A percentile compares a stretch with the other conserved stretches of the same genome.
These are phyloP conservation scores for Myxozyma neotropica DNA, from an alignment of 805 yeast genomes.

Conservation along the genomic window DNA sequence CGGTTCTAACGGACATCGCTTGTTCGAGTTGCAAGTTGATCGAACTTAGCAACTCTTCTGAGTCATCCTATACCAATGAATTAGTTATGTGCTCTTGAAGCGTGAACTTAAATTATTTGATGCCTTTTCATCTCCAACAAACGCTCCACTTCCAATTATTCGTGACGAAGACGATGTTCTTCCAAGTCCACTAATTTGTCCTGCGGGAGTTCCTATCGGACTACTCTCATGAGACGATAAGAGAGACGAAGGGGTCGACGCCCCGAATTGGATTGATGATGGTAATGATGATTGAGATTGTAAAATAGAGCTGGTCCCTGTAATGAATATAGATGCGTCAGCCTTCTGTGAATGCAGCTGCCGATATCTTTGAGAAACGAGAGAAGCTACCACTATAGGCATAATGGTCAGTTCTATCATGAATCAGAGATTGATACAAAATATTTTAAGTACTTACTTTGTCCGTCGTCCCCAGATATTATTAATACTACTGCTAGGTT, in stretches of 20 bases:
- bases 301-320: slow-evolving; percentile 18
- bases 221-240: slow-evolving; percentile 9
- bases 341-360: too few relatives aligned
- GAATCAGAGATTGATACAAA: neutral
- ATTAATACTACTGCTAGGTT: slow-evolving; percentile 8
- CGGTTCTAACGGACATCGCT: neutral
- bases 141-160: slow-evolving; percentile 2
- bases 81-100: too few relatives aligned
- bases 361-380: too few relatives aligned
- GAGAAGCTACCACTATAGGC: slow-evolving; percentile 1
- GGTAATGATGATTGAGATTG: slow-evolving; percentile 2
- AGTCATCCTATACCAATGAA: slow-evolving; percentile 12
- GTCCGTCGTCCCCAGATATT: slow-evolving; percentile 22
- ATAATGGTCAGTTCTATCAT: neutral
- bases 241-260: slow-evolving; percentile 7
- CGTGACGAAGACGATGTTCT: slow-evolving; percentile 5
- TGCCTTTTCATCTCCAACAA: slow-evolving; percentile 15
- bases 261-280: slow-evolving; percentile 10
- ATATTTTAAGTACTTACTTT: slow-evolving; percentile 10
- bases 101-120: too few relatives aligned
- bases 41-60: slow-evolving; percentile 8
- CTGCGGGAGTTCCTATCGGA: slow-evolving; percentile 6
- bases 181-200: neutral
- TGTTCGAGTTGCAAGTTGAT: slow-evolving; percentile 3
- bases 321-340: too few relatives aligned